These are phyloP conservation scores for Saprolegnia parasitica DNA, from an alignment of 352 stramenopile species.

Conservation along the genomic window DNA sequence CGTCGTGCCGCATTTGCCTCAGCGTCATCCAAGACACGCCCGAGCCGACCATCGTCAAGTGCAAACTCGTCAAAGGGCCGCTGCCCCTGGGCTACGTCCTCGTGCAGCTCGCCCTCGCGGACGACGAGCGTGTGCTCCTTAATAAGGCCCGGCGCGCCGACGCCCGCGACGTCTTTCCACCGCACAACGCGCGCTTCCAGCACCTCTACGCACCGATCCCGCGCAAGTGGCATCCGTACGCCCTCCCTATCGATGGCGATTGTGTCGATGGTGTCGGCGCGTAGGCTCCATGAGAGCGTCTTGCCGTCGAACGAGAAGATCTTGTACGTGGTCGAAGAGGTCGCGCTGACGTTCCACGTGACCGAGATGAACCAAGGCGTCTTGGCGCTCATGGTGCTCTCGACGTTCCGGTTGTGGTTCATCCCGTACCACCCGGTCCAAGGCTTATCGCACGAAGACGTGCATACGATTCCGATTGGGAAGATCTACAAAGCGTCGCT, in stretches of 20 bases:
- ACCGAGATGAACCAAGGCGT: constrained; percentile 83
- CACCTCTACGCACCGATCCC: constrained; percentile 70
- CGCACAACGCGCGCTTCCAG: constrained; percentile 75
- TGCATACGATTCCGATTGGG: constrained; percentile 71
- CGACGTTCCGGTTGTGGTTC: constrained; percentile 83
- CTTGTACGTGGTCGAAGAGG: constrained; percentile 80
- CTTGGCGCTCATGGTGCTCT: constrained; percentile 69
- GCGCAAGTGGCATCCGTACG: constrained; percentile 74
- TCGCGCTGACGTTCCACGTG: constrained; percentile 84
- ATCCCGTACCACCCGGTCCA: constrained; percentile 72
- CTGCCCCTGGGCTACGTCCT: constrained; percentile 30
- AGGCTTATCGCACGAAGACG: constrained; percentile 73
- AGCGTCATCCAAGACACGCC: constrained; percentile 13
- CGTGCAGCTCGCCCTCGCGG: constrained; percentile 56
- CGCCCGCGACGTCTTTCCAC: constrained; percentile 74
- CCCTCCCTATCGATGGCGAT: constrained; percentile 42
- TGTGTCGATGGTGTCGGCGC: neutral
- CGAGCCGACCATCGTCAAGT: constrained; percentile 44
- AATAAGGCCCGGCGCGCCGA: constrained; percentile 65
- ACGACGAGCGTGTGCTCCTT: constrained; percentile 60
- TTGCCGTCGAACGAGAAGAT: constrained; percentile 83
- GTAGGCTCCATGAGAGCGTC: constrained; percentile 30
- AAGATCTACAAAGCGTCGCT: constrained; percentile 78
- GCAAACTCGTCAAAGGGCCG: constrained; percentile 55
- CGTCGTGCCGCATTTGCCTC: constrained; percentile 14